Percentiles rank a stretch among this genome's conserved stretches.
These are phyloP conservation scores for Aspergillus texensis DNA, from an alignment of 2,329 filamentous ascomycete genomes.

Conservation along the genomic window DNA sequence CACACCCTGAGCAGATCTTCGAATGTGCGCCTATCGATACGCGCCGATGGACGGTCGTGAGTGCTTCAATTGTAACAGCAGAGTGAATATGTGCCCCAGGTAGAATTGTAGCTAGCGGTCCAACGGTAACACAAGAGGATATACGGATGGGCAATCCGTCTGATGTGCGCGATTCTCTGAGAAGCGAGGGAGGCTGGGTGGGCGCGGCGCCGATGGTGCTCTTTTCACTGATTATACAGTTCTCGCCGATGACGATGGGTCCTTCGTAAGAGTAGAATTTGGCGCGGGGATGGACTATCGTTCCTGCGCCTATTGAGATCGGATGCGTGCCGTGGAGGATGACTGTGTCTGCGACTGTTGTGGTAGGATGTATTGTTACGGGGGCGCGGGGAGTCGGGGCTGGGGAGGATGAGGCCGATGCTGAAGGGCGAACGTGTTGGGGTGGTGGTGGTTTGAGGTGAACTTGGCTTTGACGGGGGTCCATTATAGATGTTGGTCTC, in stretches of 20 bases:
- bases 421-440: conserved; percentile 17
- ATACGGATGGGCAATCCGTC: conserved; percentile 32
- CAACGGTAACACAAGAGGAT: conserved; percentile 43
- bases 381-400: conserved; percentile 37
- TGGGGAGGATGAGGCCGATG: conserved; percentile 36
- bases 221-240: conserved; percentile 78
- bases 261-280: conserved; percentile 77
- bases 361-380: conserved; percentile 38
- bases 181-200: conserved; percentile 10
- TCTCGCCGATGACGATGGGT: conserved; percentile 77
- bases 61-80: conserved; percentile 47
- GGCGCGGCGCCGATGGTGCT: conserved; percentile 54
- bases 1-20: conserved; percentile 68
- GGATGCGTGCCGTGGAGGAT: conserved; percentile 67
- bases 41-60: conserved; percentile 39
- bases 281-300: conserved; percentile 82
- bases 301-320: conserved; percentile 76
- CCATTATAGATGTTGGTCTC: conserved; percentile 13
- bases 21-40: conserved; percentile 58
- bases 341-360: conserved; percentile 43
- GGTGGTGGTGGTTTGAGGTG: conserved; percentile 30
- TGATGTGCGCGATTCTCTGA: background rate
- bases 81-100: conserved; percentile 45
- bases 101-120: conserved; percentile 38
- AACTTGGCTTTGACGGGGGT: conserved; percentile 15